These are phyloP conservation scores for Geosmithia morbida DNA, from an alignment of 2,329 filamentous ascomycete genomes.

Conservation along the genomic window DNA sequence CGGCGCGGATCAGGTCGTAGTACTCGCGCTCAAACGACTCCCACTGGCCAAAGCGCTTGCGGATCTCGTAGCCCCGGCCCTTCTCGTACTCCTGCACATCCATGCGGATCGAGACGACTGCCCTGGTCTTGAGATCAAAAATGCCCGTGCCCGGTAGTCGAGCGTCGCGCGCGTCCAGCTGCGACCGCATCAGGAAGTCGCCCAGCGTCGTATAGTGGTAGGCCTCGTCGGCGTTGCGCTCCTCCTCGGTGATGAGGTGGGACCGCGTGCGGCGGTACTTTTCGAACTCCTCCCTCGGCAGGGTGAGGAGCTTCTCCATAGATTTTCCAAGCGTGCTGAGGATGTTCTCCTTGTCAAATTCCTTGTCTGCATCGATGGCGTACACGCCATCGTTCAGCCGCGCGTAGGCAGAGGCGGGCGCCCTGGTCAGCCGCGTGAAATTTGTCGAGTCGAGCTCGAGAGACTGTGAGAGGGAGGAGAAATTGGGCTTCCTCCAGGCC, in stretches of 20 bases:
- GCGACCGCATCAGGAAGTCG: slow-evolving; percentile 87
- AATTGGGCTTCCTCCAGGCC: slow-evolving; percentile 60
- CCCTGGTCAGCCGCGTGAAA: slow-evolving; percentile 60
- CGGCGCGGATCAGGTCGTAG: slow-evolving; percentile 89
- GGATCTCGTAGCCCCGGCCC: slow-evolving; percentile 79
- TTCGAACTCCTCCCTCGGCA: slow-evolving; percentile 72
- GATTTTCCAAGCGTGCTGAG: slow-evolving; percentile 88
- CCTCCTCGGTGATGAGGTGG: slow-evolving; percentile 55
- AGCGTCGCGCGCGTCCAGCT: slow-evolving; percentile 79
- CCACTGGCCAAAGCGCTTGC: slow-evolving; percentile 57
- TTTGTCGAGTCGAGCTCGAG: slow-evolving; percentile 47
- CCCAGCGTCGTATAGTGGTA: slow-evolving; percentile 81
- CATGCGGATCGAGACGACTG: slow-evolving; percentile 87
- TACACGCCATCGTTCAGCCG: slow-evolving; percentile 75
- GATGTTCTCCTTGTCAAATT: slow-evolving; percentile 73
- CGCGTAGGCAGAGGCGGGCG: slow-evolving; percentile 69
- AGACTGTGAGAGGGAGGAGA: slow-evolving; percentile 47
- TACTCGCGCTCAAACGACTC: slow-evolving; percentile 94
- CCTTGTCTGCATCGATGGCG: slow-evolving; percentile 91
- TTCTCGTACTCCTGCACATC: slow-evolving; percentile 56
- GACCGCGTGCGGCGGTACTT: slow-evolving; percentile 60
- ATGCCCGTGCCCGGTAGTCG: slow-evolving; percentile 82
- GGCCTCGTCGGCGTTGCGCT: slow-evolving; percentile 57
- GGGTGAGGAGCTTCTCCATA: slow-evolving; percentile 87
- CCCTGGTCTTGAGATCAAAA: slow-evolving; percentile 92